Percentiles rank a stretch among this genome's conserved stretches.
Evolutionary conservation across 2,329 filamentous ascomycete species (phyloP).

Genomic region (Knoxdaviesia proteae): DNA sequence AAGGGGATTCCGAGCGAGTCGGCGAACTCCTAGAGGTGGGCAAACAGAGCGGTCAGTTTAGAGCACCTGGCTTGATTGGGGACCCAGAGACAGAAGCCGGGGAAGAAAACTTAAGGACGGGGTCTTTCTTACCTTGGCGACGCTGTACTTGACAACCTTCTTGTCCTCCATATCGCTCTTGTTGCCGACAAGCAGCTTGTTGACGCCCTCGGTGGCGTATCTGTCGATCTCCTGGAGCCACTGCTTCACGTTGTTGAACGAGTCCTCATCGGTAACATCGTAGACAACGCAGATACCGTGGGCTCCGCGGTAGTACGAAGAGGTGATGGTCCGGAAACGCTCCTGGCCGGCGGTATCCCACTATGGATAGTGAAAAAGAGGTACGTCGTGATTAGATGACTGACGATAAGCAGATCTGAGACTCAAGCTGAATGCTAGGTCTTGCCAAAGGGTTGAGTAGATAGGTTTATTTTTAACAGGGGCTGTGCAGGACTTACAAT

Average conservation of each 20-base stretch:
- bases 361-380: slow-evolving; percentile 22
- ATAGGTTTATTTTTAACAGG: neutral
- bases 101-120: slow-evolving; percentile 1
- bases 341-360: slow-evolving; percentile 99
- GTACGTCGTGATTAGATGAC: no score
- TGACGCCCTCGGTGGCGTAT: slow-evolving; percentile 96
- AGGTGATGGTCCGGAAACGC: slow-evolving; percentile 98
- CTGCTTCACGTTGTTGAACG: slow-evolving; percentile 99
- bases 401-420: no score
- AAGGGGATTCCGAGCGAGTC: slow-evolving; percentile 97
- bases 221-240: slow-evolving; percentile 99
- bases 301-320: slow-evolving; percentile 96
- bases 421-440: neutral
- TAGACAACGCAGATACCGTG: slow-evolving; percentile 99
- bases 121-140: slow-evolving; percentile 61
- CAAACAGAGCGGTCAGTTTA: slow-evolving; percentile 8
- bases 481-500: slow-evolving; percentile 44
- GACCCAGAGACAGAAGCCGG: slow-evolving; percentile 1
- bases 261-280: slow-evolving; percentile 99
- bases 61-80: neutral
- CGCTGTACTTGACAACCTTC: slow-evolving; percentile 99
- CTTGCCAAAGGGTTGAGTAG: neutral
- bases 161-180: slow-evolving; percentile 99
- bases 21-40: slow-evolving; percentile 60
- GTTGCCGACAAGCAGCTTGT: slow-evolving; percentile 98